Evolutionary conservation across 257 asterid species (phyloP).

Genomic region (Nicotiana tabacum): DNA sequence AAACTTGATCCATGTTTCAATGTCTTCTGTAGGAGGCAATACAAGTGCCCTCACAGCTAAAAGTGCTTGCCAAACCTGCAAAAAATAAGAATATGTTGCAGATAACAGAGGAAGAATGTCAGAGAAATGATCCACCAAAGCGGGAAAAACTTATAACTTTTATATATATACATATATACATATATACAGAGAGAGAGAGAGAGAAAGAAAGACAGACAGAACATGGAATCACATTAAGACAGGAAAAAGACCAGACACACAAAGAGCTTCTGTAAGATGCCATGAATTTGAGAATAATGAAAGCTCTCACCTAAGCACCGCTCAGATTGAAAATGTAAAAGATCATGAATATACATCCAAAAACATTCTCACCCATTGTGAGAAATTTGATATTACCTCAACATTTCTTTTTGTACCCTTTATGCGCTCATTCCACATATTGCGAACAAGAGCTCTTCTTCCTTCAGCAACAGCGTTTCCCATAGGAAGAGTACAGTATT

Average conservation of each 20-base stretch:
- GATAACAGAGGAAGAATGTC: not conserved
- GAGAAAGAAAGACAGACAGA: too few relatives aligned
- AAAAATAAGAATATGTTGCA: conserved; percentile 20
- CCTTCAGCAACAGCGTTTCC: conserved; percentile 87
- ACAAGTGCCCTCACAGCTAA: conserved; percentile 90
- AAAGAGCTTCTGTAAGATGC: not conserved
- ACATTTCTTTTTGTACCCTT: conserved; percentile 94
- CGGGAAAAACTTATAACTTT: not conserved
- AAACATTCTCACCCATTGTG: not conserved
- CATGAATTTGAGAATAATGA: not conserved
- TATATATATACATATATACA: too few relatives aligned
- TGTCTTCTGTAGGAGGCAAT: conserved; percentile 95
- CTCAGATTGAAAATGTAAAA: not conserved
- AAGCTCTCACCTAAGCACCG: not conserved
- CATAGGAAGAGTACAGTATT: conserved; percentile 86
- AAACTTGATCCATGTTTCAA: conserved; percentile 96
- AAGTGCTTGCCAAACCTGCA: conserved; percentile 92
- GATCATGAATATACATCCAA: not conserved
- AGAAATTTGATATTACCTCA: conserved; percentile 52
- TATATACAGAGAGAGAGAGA: not conserved
- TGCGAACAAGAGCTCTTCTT: conserved; percentile 78
- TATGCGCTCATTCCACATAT: conserved; percentile 98
- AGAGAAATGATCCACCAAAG: not conserved
- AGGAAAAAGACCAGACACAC: not conserved
- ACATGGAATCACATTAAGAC: not conserved